Percentiles rank a stretch among this genome's conserved stretches.
These are phyloP conservation scores for Rhipidocladum racemiflorum DNA, from an alignment of 176 grass and related monocot species.

Conservation along the genomic window DNA sequence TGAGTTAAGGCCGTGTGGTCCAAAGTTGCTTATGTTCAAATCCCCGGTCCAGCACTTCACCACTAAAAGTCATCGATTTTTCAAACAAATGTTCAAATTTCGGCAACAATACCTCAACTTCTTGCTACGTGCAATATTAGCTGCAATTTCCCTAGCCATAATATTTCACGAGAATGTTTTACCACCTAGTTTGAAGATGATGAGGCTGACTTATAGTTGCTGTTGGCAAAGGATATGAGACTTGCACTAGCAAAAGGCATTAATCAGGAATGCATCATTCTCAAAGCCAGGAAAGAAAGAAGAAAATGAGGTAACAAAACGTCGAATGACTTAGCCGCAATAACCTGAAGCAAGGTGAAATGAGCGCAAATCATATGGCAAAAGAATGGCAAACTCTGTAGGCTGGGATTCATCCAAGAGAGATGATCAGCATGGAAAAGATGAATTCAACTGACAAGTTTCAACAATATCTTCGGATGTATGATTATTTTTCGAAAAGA, in stretches of 20 bases:
- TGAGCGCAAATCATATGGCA: conserved; percentile 8
- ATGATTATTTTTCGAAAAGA: conserved; percentile 37
- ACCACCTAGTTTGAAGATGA: neutral
- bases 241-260: neutral
- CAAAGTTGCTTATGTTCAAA: no score
- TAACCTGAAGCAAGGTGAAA: conserved; percentile 14
- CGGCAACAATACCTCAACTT: neutral
- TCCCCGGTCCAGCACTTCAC: no score
- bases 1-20: no score
- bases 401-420: conserved; percentile 27
- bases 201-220: neutral
- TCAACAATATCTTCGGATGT: conserved; percentile 23
- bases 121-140: neutral
- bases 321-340: neutral
- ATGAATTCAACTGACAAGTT: conserved; percentile 15
- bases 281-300: neutral
- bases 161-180: neutral
- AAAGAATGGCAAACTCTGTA: conserved; percentile 35
- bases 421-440: conserved; percentile 26
- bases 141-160: neutral
- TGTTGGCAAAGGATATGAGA: neutral
- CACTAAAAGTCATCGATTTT: no score
- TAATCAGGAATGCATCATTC: neutral
- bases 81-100: neutral
- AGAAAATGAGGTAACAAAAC: neutral